These are phyloP conservation scores for Botryotinia narcissicola DNA, from an alignment of 2,329 filamentous ascomycete species.

Conservation along the genomic window DNA sequence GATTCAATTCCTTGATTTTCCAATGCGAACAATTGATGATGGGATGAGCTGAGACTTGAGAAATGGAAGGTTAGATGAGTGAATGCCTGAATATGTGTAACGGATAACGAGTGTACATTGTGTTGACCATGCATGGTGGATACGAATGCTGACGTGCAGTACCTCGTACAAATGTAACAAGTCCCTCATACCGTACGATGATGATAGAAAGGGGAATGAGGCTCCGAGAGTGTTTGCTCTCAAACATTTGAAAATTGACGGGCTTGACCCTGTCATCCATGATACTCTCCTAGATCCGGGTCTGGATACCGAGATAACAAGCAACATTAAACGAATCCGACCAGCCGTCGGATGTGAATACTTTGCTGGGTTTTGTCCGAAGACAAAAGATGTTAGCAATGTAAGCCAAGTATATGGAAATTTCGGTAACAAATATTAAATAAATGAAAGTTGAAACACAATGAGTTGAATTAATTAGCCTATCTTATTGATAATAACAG, in stretches of 20 bases:
- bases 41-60: constrained; percentile 19
- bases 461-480: not conserved
- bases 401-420: not conserved
- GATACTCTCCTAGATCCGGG: not conserved
- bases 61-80: not conserved
- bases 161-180: not conserved
- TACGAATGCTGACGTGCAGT: constrained; percentile 12
- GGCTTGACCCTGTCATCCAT: not conserved
- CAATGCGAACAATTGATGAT: not conserved
- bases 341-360: not conserved
- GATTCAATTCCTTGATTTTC: not conserved
- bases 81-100: not conserved
- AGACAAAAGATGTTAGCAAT: not conserved
- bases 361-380: not conserved
- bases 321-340: not conserved
- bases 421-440: not conserved
- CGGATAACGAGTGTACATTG: not conserved
- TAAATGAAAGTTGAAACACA: not conserved
- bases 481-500: not conserved
- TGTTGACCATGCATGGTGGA: not conserved
- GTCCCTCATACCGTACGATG: not conserved
- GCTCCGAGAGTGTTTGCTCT: not conserved
- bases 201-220: not conserved
- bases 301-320: constrained; percentile 2
- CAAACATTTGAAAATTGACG: not conserved